phyloP scores from a whole-genome alignment of 2,329 filamentous ascomycete genomes.

The Leptographium lundbergii region DNA sequence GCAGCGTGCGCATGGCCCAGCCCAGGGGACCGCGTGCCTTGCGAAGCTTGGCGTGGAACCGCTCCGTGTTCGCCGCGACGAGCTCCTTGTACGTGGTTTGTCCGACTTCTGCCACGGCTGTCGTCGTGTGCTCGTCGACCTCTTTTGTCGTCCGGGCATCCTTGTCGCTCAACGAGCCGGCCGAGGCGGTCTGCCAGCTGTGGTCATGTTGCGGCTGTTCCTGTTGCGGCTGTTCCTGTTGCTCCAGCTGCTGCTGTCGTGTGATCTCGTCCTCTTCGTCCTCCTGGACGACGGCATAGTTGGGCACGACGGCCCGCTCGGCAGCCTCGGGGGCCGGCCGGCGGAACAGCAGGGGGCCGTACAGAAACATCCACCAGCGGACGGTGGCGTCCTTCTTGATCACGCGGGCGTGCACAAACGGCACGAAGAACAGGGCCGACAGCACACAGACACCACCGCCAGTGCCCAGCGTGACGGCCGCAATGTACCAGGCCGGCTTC shows the following conservation, averaged over 20 bases:
- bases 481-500: slow-evolving; percentile 57
- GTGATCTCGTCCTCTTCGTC: slow-evolving; percentile 28
- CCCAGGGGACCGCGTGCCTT: slow-evolving; percentile 55
- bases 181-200: background rate
- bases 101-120: slow-evolving; percentile 31
- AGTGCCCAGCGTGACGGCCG: slow-evolving; percentile 50
- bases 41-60: slow-evolving; percentile 50
- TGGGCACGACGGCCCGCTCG: slow-evolving; percentile 47
- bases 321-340: slow-evolving; percentile 42
- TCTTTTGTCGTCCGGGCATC: slow-evolving; percentile 1
- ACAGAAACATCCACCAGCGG: slow-evolving; percentile 48
- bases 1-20: slow-evolving; percentile 71
- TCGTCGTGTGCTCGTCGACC: slow-evolving; percentile 16
- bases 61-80: slow-evolving; percentile 40
- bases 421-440: slow-evolving; percentile 59
- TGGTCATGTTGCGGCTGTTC: background rate
- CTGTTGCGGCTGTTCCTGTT: slow-evolving; percentile 4
- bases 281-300: slow-evolving; percentile 68
- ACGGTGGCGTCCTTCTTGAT: slow-evolving; percentile 56
- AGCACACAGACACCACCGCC: slow-evolving; percentile 47
- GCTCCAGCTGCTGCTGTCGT: slow-evolving; percentile 4
- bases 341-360: slow-evolving; percentile 51
- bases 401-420: slow-evolving; percentile 52
- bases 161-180: slow-evolving; percentile 4
- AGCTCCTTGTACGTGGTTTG: slow-evolving; percentile 51